Evolutionary conservation across 306 rosid species (phyloP).

Genomic region (Pterocarpus macrocarpus): DNA sequence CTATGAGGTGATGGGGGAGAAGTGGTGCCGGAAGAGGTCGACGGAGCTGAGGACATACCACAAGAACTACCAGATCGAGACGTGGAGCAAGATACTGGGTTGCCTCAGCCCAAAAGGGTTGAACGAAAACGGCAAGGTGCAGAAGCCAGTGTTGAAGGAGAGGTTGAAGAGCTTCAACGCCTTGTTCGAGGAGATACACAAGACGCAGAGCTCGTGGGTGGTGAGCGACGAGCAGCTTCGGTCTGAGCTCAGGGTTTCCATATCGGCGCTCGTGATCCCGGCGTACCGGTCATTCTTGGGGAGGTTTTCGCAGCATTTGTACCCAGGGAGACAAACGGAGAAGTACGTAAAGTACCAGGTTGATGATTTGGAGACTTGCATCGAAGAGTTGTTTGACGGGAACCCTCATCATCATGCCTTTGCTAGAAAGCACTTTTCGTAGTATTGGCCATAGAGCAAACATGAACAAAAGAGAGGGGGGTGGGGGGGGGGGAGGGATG

Average conservation of each 20-base stretch:
- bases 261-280: conserved; percentile 79
- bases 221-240: conserved; percentile 93
- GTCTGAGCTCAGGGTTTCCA: conserved; percentile 88
- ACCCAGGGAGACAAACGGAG: conserved; percentile 77
- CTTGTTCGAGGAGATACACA: conserved; percentile 88
- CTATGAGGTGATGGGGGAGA: conserved; percentile 70
- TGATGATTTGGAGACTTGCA: conserved; percentile 77
- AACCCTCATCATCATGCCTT: conserved; percentile 54
- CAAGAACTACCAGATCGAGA: conserved; percentile 79
- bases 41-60: conserved; percentile 75
- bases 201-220: conserved; percentile 90
- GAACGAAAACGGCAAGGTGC: conserved; percentile 69
- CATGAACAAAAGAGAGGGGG: too few species aligned
- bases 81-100: conserved; percentile 70
- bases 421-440: conserved; percentile 45
- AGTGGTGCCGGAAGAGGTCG: conserved; percentile 79
- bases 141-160: conserved; percentile 78
- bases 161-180: conserved; percentile 84
- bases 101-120: conserved; percentile 74
- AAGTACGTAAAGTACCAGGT: conserved; percentile 87
- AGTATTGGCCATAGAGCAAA: too few species aligned
- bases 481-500: too few species aligned
- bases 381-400: conserved; percentile 89
- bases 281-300: conserved; percentile 82
- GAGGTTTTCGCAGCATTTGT: conserved; percentile 73